phyloP scores from a whole-genome alignment of 371 early-diverging fungal genomes.

The Mucor circinelloides region DNA sequence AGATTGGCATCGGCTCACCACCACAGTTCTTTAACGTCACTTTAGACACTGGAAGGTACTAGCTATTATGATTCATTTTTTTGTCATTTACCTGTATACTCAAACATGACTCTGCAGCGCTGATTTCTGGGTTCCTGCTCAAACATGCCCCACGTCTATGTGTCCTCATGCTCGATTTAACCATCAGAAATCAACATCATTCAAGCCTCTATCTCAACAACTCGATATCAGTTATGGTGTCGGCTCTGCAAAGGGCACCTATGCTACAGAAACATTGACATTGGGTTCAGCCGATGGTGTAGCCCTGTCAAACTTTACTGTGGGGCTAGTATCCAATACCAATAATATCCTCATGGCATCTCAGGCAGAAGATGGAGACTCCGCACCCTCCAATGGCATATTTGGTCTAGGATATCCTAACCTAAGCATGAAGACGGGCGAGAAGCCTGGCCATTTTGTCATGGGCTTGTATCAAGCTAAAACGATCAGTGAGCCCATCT shows the following conservation, averaged over 20 bases:
- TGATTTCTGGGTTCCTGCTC: conserved; percentile 48
- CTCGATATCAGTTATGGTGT: conserved; percentile 46
- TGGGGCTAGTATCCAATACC: neutral
- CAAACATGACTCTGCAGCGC: conserved; percentile 19
- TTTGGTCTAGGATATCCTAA: conserved; percentile 56
- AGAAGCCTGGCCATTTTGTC: conserved; percentile 40
- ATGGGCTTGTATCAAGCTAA: conserved; percentile 40
- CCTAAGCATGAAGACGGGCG: conserved; percentile 35
- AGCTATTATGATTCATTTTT: no score
- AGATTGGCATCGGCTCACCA: conserved; percentile 46
- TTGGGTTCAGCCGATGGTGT: conserved; percentile 16
- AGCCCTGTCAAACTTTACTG: conserved; percentile 2
- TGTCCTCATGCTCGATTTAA: conserved; percentile 48
- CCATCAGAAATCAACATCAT: conserved; percentile 30
- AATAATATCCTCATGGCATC: neutral
- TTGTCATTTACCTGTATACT: no score
- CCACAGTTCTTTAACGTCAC: conserved; percentile 44
- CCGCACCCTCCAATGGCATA: conserved; percentile 45
- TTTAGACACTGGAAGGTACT: conserved; percentile 42
- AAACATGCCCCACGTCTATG: conserved; percentile 20
- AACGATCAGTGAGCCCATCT: conserved; percentile 39
- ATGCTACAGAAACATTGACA: conserved; percentile 36
- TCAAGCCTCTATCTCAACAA: conserved; percentile 14
- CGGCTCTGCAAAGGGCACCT: conserved; percentile 45
- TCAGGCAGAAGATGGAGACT: conserved; percentile 20